Evolutionary conservation across 2,329 filamentous ascomycete genomes (phyloP).

Genomic region (Ophidiomyces ophidiicola): DNA sequence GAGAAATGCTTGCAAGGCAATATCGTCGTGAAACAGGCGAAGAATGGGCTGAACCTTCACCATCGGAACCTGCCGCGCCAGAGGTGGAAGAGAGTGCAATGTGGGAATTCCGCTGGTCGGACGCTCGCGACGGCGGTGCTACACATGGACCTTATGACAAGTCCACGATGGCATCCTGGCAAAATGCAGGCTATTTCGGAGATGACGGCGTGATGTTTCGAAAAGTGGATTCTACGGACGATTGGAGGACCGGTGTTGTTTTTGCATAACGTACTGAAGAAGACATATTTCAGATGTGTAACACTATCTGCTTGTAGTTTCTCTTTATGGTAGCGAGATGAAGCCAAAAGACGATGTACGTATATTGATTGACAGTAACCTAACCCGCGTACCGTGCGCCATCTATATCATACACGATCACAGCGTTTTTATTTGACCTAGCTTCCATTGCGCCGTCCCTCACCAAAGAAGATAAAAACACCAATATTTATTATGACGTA

Average conservation of each 20-base stretch:
- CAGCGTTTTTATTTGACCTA: constrained; percentile 2
- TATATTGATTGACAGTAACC: constrained; percentile 1
- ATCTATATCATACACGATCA: constrained; percentile 7
- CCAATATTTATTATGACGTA: constrained; percentile 38
- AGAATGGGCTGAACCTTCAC: constrained; percentile 54
- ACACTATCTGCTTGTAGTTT: constrained; percentile 9
- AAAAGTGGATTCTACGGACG: constrained; percentile 42
- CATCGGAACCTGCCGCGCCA: constrained; percentile 21
- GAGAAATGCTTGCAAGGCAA: constrained; percentile 70
- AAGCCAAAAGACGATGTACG: neutral
- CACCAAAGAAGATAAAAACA: constrained; percentile 14
- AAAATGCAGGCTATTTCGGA: constrained; percentile 81
- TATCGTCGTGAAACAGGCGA: constrained; percentile 79
- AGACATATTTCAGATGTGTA: no score
- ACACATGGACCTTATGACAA: constrained; percentile 81
- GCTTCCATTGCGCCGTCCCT: constrained; percentile 10
- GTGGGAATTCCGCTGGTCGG: constrained; percentile 92
- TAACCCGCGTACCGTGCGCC: constrained; percentile 4
- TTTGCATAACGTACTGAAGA: constrained; percentile 38
- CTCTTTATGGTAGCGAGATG: neutral
- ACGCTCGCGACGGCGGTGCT: constrained; percentile 66
- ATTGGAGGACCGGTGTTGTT: constrained; percentile 42
- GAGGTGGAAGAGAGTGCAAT: constrained; percentile 32
- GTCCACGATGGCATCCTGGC: constrained; percentile 79
- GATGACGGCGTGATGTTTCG: constrained; percentile 69